These are phyloP conservation scores for Metarhizium album DNA, from an alignment of 2,329 filamentous ascomycete genomes.

Conservation along the genomic window DNA sequence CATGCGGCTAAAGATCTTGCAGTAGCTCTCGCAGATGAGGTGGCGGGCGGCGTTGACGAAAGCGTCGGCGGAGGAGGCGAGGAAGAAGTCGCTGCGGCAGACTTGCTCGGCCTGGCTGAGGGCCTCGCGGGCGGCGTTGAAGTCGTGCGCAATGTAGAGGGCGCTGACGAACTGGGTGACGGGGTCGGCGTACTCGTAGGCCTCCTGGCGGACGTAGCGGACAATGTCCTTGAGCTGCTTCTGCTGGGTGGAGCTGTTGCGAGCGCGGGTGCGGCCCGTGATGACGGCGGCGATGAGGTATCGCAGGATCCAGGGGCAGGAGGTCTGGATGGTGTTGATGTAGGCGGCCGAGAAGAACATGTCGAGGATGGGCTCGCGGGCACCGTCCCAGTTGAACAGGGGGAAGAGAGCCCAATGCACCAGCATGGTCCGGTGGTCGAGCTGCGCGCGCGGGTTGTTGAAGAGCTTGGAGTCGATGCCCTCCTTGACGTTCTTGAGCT, in stretches of 20 bases:
- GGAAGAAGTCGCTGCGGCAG: slow-evolving; percentile 89
- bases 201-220: slow-evolving; percentile 90
- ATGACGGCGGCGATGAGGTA: slow-evolving; percentile 93
- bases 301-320: slow-evolving; percentile 90
- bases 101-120: slow-evolving; percentile 83
- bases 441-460: slow-evolving; percentile 90
- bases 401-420: slow-evolving; percentile 98
- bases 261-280: slow-evolving; percentile 71
- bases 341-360: slow-evolving; percentile 94
- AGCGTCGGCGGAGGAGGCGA: slow-evolving; percentile 68
- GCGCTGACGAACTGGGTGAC: slow-evolving; percentile 95
- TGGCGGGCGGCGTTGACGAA: slow-evolving; percentile 94
- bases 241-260: slow-evolving; percentile 82
- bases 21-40: slow-evolving; percentile 97
- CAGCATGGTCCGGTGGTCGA: slow-evolving; percentile 93
- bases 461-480: slow-evolving; percentile 89
- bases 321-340: slow-evolving; percentile 99
- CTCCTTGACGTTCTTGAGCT: slow-evolving; percentile 83
- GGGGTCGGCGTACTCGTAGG: slow-evolving; percentile 94
- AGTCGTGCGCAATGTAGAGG: slow-evolving; percentile 76
- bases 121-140: slow-evolving; percentile 88
- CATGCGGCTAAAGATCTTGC: slow-evolving; percentile 98
- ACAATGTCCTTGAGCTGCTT: slow-evolving; percentile 98
- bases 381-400: slow-evolving; percentile 93
- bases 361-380: slow-evolving; percentile 83